Evolutionary conservation across 1,139 yeast species (phyloP).

Genomic region (Barnettozyma hawaiiensis): DNA sequence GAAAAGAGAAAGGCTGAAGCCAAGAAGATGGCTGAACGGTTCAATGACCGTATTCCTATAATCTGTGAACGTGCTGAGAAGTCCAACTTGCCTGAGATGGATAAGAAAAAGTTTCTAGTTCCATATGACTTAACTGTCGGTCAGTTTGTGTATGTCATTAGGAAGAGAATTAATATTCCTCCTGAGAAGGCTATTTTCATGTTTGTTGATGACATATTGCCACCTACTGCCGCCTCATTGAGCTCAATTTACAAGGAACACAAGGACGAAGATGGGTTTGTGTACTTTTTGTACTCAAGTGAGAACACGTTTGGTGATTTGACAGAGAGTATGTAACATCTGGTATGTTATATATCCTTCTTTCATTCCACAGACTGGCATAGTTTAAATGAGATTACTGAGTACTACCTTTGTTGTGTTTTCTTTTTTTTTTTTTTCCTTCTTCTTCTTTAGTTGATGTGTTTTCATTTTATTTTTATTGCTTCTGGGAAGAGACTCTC

Average conservation of each 20-base stretch:
- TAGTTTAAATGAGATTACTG: background rate
- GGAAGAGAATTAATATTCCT: conserved; percentile 92
- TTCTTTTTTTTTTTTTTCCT: background rate
- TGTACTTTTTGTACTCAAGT: conserved; percentile 87
- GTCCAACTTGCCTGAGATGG: conserved; percentile 93
- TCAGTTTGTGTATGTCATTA: conserved; percentile 93
- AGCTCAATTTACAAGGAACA: conserved; percentile 92
- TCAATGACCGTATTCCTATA: conserved; percentile 89
- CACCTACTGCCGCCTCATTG: conserved; percentile 97
- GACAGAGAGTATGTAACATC: background rate
- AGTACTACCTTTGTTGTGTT: too few species aligned
- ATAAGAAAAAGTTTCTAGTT: conserved; percentile 92
- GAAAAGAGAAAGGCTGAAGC: conserved; percentile 97
- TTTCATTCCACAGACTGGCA: background rate
- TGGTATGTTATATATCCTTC: background rate
- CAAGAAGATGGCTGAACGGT: conserved; percentile 82
- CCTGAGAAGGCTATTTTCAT: conserved; percentile 97
- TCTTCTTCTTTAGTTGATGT: too few species aligned
- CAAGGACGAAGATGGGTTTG: conserved; percentile 95
- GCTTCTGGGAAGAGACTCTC: background rate
- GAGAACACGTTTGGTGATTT: conserved; percentile 69
- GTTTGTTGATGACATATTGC: conserved; percentile 91
- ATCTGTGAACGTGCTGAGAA: conserved; percentile 97
- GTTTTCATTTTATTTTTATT: background rate
- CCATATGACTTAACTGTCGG: conserved; percentile 97